Conservation (phyloP, 768 basidiomycete genomes). For the Porpolomopsis calyptriformis region DNA sequence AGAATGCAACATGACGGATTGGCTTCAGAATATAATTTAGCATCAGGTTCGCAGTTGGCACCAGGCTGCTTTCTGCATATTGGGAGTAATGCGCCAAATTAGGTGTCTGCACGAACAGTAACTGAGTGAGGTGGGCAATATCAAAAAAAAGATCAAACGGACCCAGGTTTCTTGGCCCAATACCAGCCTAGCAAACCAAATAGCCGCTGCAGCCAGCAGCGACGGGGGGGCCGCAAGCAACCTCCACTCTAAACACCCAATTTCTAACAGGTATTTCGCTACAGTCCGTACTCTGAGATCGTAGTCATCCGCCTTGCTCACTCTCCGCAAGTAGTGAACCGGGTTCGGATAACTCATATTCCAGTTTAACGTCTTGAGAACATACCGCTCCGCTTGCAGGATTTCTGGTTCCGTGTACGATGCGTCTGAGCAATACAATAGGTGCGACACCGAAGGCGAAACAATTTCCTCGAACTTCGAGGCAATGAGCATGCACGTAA, state of each 20-base stretch:
- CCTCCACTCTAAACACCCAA: conserved; percentile 78
- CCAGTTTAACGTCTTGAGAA: conserved; percentile 88
- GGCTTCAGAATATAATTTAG: conserved; percentile 83
- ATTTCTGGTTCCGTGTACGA: conserved; percentile 77
- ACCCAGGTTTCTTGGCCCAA: conserved; percentile 86
- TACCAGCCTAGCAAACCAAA: conserved; percentile 82
- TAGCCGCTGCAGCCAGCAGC: conserved; percentile 76
- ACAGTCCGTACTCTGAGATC: conserved; percentile 86
- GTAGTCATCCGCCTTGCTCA: conserved; percentile 95
- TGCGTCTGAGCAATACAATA: conserved; percentile 76
- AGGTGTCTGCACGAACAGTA: conserved; percentile 48
- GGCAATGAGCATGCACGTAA: conserved; percentile 87
- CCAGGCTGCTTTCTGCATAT: conserved; percentile 75
- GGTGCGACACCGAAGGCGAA: conserved; percentile 82
- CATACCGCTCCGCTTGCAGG: conserved; percentile 69
- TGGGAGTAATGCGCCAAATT: conserved; percentile 90
- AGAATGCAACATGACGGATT: conserved; percentile 72
- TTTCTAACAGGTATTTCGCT: conserved; percentile 91
- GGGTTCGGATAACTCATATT: conserved; percentile 90
- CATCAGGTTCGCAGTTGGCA: conserved; percentile 89
- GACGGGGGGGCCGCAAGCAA: conserved; percentile 77
- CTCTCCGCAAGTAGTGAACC: conserved; percentile 82
- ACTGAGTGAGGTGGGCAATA: too few species aligned
- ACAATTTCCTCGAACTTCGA: conserved; percentile 96
- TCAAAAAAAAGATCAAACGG: conserved; percentile 21